A percentile compares a stretch with the other conserved stretches of the same genome.
phyloP scores from a whole-genome alignment of 2,329 filamentous ascomycete genomes.

The Trichocomaceae sp. region DNA sequence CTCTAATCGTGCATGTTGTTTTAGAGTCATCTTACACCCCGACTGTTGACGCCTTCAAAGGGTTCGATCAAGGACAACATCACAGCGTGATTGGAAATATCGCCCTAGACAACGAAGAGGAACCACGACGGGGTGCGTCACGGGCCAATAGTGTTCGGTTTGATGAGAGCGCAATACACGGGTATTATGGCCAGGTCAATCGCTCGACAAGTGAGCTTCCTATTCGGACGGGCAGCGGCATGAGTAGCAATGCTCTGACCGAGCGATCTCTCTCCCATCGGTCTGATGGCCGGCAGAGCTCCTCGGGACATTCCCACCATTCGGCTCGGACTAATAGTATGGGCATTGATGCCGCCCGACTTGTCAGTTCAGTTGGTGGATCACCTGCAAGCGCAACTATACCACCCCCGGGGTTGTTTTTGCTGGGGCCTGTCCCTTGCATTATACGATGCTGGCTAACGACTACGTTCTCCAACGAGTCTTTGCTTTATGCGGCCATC shows the following conservation, averaged over 20 bases:
- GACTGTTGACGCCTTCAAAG: conserved; percentile 77
- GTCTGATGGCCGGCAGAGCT: conserved; percentile 91
- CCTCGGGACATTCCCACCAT: conserved; percentile 70
- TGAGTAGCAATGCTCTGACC: conserved; percentile 73
- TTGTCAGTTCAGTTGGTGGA: conserved; percentile 57
- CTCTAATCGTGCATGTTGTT: conserved; percentile 8
- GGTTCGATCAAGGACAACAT: conserved; percentile 76
- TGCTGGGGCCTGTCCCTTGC: conserved; percentile 81
- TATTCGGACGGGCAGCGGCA: conserved; percentile 67
- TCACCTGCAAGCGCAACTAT: conserved; percentile 55
- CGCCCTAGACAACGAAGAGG: conserved; percentile 79
- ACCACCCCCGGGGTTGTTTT: conserved; percentile 75
- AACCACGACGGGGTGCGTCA: conserved; percentile 77
- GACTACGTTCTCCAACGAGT: conserved; percentile 79
- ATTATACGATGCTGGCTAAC: conserved; percentile 96
- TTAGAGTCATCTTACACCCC: conserved; percentile 73
- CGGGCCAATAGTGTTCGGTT: conserved; percentile 96
- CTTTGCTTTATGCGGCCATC: conserved; percentile 82
- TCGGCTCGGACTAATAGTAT: conserved; percentile 82
- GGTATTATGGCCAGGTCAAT: conserved; percentile 77
- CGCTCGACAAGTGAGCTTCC: conserved; percentile 80
- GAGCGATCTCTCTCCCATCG: conserved; percentile 91
- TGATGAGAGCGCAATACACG: conserved; percentile 88
- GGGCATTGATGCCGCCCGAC: conserved; percentile 66
- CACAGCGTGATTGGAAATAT: conserved; percentile 73